A percentile compares a stretch with the other conserved stretches of the same genome.
Evolutionary conservation across 768 basidiomycete genomes (phyloP).

Genomic region (Cystofilobasidium ferigula): DNA sequence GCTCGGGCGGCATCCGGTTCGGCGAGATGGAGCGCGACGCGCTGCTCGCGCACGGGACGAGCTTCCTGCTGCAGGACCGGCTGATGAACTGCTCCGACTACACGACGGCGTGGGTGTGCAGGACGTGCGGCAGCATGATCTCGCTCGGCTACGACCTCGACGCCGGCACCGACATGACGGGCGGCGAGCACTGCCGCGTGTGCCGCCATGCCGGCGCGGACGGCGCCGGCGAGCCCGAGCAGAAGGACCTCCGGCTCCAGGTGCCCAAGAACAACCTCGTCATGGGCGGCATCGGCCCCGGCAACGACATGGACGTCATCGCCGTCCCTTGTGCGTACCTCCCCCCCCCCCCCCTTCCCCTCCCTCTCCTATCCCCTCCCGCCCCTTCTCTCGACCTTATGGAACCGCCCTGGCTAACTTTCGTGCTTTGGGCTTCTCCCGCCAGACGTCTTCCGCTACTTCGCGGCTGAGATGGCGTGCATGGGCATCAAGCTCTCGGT

Average conservation of each 20-base stretch:
- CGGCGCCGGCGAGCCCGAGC: too few species aligned
- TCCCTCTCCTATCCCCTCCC: not conserved
- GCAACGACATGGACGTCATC: conserved; percentile 69
- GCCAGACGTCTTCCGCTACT: conserved; percentile 36
- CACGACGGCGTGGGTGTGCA: conserved; percentile 97
- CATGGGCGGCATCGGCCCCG: conserved; percentile 50
- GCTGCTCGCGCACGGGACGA: conserved; percentile 94
- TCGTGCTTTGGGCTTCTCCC: not conserved
- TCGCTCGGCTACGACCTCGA: conserved; percentile 91
- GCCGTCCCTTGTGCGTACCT: conserved; percentile 64
- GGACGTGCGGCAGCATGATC: conserved; percentile 88
- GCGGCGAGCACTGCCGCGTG: conserved; percentile 91
- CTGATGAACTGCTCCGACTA: conserved; percentile 99
- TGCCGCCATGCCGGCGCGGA: conserved; percentile 62
- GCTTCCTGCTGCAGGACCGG: conserved; percentile 94
- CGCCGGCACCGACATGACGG: conserved; percentile 39
- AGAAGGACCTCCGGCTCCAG: conserved; percentile 56
- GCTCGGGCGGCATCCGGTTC: conserved; percentile 95
- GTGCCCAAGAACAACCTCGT: conserved; percentile 48
- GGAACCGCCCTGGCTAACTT: not conserved
- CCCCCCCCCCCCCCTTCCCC: not conserved
- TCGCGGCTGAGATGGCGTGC: conserved; percentile 71
- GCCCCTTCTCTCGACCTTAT: not conserved
- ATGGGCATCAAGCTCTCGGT: conserved; percentile 71
- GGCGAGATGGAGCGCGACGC: conserved; percentile 99